Evolutionary conservation across 768 basidiomycete genomes (phyloP), one percentile per base, ranked within the genome.

Genomic region (Wakefieldia striispora): DNA sequence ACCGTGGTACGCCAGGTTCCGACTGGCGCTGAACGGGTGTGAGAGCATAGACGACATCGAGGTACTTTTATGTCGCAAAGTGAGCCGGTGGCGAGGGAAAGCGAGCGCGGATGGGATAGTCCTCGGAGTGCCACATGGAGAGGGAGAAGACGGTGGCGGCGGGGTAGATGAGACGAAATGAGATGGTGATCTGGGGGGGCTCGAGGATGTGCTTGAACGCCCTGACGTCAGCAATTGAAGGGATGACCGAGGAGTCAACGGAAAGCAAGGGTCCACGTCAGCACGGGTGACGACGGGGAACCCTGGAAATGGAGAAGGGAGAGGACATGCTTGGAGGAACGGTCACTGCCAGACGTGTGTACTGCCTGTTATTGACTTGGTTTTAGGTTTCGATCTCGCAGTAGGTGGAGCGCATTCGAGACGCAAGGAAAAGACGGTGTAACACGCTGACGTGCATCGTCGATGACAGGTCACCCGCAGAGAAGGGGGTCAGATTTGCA

Each of bases 1-100:
- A 26, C 70, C 79, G 26, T 84, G 82, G 82, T 82, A 76, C 60
- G 57, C 67, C 16, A 79, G 78, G 56, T 83, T 85, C 65, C 75
- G 79, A 45, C 53, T 72, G 47, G 71, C 72, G 5, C 53, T 85
- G 49, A 62, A 62, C 37, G 62, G 57, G 20, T 78, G 79, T 43
- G 58, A 62, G 39, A 72, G 70, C 20, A 46, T 78, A 23, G 75
- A 76, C 26, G 78, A 78, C 23, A 71, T 84, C 38, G 75, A 78
- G 51, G 33, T 36, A 29, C 67, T 83, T 34, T 58, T 84, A 33
- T 59, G 59, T 45, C 60, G 53, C 26, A 77, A 72, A 57, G 74
- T 80, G 33, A 72, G 73, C 46, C 67, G 71, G 48, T 81, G 80
- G 79, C 75, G 79, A 54, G 78, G 76, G n/a, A 67, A 57, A 53